These are phyloP conservation scores for Alnus glutinosa DNA, from an alignment of 306 rosid species.

Conservation along the genomic window DNA sequence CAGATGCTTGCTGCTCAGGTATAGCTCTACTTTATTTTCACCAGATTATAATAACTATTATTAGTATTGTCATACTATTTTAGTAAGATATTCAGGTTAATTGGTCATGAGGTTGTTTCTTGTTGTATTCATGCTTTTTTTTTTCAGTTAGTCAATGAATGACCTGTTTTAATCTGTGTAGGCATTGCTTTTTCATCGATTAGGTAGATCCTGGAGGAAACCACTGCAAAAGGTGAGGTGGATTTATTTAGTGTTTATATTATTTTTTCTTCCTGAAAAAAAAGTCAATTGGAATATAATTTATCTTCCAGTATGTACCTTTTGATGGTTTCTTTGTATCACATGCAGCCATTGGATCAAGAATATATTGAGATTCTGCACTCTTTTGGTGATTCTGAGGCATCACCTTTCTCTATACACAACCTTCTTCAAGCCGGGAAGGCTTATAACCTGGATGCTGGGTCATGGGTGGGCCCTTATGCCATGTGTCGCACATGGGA, in stretches of 20 bases:
- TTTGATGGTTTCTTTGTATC: conserved; percentile 9
- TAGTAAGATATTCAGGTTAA: not conserved
- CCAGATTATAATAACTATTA: not conserved
- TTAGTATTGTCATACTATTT: not conserved
- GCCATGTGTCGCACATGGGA: conserved; percentile 99
- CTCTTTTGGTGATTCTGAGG: conserved; percentile 82
- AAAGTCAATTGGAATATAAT: not conserved
- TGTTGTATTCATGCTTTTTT: not conserved
- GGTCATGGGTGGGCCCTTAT: conserved; percentile 99
- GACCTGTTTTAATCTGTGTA: conserved; percentile 30
- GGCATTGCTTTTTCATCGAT: conserved; percentile 82
- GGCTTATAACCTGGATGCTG: conserved; percentile 83
- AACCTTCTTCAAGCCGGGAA: conserved; percentile 88
- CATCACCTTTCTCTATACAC: conserved; percentile 74
- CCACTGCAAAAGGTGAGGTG: conserved; percentile 60
- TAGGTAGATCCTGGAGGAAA: conserved; percentile 92
- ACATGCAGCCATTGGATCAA: conserved; percentile 66
- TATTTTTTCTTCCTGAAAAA: not conserved
- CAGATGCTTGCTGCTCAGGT: conserved; percentile 99
- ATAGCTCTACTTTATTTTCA: conserved; percentile 14
- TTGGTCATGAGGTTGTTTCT: conserved; percentile 13
- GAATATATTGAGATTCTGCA: conserved; percentile 67
- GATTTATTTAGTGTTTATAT: conserved; percentile 4
- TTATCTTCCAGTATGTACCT: conserved; percentile 19
- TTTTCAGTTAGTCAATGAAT: not conserved